Evolutionary conservation across 441 rosid species (phyloP).

Genomic region (Erodium moschatum): DNA sequence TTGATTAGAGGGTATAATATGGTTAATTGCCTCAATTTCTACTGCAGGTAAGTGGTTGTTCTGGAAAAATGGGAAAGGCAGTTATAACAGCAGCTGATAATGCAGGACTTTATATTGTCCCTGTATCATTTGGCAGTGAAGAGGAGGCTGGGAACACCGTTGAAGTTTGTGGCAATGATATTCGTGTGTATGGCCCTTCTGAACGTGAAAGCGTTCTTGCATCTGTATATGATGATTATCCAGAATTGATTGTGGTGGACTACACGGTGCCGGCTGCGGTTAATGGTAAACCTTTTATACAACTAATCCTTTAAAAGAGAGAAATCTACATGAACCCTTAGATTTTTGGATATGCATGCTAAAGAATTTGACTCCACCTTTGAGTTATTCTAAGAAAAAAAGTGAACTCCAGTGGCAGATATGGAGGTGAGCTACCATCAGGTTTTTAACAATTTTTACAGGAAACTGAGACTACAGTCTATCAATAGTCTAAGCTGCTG

Average conservation of each 20-base stretch:
- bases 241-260: slow-evolving; percentile 65
- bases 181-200: slow-evolving; percentile 59
- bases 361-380: too few species aligned
- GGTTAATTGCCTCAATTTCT: not conserved
- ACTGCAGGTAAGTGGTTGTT: slow-evolving; percentile 70
- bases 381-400: too few species aligned
- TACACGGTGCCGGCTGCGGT: slow-evolving; percentile 76
- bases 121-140: slow-evolving; percentile 58
- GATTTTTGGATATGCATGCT: too few species aligned
- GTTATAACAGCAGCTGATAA: slow-evolving; percentile 74
- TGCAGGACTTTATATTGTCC: slow-evolving; percentile 69
- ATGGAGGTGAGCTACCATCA: too few species aligned
- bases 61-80: slow-evolving; percentile 80
- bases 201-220: slow-evolving; percentile 67
- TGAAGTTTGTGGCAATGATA: slow-evolving; percentile 58
- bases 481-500: too few species aligned
- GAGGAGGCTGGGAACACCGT: slow-evolving; percentile 51
- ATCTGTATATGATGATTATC: slow-evolving; percentile 40
- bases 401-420: too few species aligned
- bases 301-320: not conserved
- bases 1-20: not conserved
- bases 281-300: slow-evolving; percentile 38
- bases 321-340: too few species aligned
- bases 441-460: too few species aligned
- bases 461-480: too few species aligned